These are phyloP conservation scores for Alternaria consortialis DNA, from an alignment of 2,329 filamentous ascomycete genomes.

Conservation along the genomic window DNA sequence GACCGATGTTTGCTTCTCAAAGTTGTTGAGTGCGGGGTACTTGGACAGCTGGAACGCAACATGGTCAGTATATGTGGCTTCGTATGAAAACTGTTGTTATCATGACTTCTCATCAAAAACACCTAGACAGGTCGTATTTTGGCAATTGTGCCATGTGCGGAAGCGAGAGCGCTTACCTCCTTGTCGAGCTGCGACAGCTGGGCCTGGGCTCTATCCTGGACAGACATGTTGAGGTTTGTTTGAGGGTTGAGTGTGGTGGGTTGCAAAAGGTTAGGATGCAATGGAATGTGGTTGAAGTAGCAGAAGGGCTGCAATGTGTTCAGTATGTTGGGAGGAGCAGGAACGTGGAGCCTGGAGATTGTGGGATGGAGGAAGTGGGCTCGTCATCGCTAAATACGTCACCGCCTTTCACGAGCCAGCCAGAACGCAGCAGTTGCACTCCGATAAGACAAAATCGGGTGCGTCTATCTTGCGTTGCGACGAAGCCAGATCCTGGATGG, in stretches of 20 bases:
- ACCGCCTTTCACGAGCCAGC: slow-evolving; percentile 46
- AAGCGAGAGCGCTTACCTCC: slow-evolving; percentile 67
- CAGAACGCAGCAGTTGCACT: slow-evolving; percentile 16
- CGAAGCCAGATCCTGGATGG: not conserved
- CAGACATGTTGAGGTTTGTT: slow-evolving; percentile 67
- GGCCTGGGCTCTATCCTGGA: slow-evolving; percentile 79
- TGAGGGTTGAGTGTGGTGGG: slow-evolving; percentile 12
- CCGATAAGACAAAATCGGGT: slow-evolving; percentile 7
- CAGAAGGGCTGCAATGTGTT: slow-evolving; percentile 24
- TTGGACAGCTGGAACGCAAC: slow-evolving; percentile 73
- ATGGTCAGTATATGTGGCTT: slow-evolving; percentile 30
- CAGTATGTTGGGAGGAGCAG: slow-evolving; percentile 22
- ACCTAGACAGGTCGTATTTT: slow-evolving; percentile 10
- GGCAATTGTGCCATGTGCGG: slow-evolving; percentile 12
- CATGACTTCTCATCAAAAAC: not conserved
- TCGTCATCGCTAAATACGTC: slow-evolving; percentile 50
- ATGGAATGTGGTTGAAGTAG: slow-evolving; percentile 12
- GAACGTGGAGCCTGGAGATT: slow-evolving; percentile 34
- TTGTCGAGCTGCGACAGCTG: slow-evolving; percentile 82
- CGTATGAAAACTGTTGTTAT: not conserved
- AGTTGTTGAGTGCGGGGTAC: slow-evolving; percentile 82
- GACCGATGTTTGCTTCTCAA: slow-evolving; percentile 83
- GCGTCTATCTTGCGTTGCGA: slow-evolving; percentile 11
- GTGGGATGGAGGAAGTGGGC: slow-evolving; percentile 39
- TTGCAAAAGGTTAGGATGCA: slow-evolving; percentile 11